phyloP scores from a whole-genome alignment of 805 yeast genomes.

The Metschnikowia vanudenii region DNA sequence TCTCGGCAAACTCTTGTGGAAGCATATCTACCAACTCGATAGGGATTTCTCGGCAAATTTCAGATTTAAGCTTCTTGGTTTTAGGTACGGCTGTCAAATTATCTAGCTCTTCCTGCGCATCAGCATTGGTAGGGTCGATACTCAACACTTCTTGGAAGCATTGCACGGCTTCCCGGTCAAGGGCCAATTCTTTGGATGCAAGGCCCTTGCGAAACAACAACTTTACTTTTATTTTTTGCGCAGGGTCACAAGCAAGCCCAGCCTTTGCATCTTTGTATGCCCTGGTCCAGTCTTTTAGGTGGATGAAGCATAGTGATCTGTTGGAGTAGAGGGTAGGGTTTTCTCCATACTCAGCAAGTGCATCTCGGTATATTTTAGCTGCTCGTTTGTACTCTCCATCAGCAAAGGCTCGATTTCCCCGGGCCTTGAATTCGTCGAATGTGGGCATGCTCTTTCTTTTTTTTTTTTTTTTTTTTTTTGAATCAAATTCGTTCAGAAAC shows the following conservation, averaged over 20 bases:
- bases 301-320: slow-evolving; percentile 63
- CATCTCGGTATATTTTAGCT: slow-evolving; percentile 52
- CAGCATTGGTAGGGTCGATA: slow-evolving; percentile 41
- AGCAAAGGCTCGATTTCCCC: slow-evolving; percentile 56
- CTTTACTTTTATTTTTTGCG: slow-evolving; percentile 41
- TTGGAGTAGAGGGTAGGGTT: slow-evolving; percentile 65
- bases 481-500: neutral
- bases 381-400: slow-evolving; percentile 49
- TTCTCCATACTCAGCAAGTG: slow-evolving; percentile 46
- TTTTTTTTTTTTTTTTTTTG: neutral
- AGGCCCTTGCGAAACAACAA: slow-evolving; percentile 51
- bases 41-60: slow-evolving; percentile 23
- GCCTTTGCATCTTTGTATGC: slow-evolving; percentile 50
- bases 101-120: slow-evolving; percentile 38
- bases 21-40: slow-evolving; percentile 43
- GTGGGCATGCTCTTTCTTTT: slow-evolving; percentile 17
- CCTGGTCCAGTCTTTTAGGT: slow-evolving; percentile 46
- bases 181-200: slow-evolving; percentile 33
- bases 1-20: slow-evolving; percentile 30
- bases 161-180: slow-evolving; percentile 24
- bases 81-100: slow-evolving; percentile 3
- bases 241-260: slow-evolving; percentile 42
- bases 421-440: slow-evolving; percentile 33
- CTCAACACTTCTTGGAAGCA: slow-evolving; percentile 37
- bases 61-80: slow-evolving; percentile 14